Evolutionary conservation across 2,329 filamentous ascomycete genomes (phyloP).

Genomic region (Cladosporium sp.): DNA sequence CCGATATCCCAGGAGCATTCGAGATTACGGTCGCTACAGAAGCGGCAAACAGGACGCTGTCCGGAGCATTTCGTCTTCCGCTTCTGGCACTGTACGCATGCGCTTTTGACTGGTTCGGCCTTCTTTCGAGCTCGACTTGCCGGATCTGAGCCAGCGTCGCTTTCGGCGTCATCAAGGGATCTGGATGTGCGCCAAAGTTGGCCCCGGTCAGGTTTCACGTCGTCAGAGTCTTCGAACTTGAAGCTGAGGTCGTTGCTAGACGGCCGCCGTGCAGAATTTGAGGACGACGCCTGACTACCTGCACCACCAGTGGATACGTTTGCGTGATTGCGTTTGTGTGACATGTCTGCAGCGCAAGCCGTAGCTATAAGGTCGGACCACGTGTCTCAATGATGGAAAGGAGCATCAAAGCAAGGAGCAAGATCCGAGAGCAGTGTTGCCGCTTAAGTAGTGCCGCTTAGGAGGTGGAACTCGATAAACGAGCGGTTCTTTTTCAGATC

Average conservation of each 20-base stretch:
- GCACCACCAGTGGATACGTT: neutral
- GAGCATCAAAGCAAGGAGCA: neutral
- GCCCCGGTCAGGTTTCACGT: neutral
- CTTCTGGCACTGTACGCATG: slow-evolving; percentile 13
- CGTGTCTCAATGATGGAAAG: neutral
- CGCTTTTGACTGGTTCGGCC: slow-evolving; percentile 12
- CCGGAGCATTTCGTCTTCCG: slow-evolving; percentile 12
- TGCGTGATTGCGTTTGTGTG: neutral
- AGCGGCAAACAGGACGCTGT: slow-evolving; percentile 9
- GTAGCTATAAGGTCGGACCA: neutral
- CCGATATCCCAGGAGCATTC: slow-evolving; percentile 12
- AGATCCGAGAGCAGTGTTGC: neutral
- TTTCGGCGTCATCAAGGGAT: neutral
- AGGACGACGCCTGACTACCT: neutral
- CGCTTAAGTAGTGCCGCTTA: neutral
- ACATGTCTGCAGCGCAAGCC: neutral
- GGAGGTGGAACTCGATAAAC: neutral
- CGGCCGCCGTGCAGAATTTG: neutral
- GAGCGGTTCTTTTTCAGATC: neutral
- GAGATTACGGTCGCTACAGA: slow-evolving; percentile 7
- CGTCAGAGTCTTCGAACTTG: neutral
- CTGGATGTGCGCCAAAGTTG: neutral
- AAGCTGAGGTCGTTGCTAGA: neutral
- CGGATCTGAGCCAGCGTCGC: slow-evolving; percentile 7
- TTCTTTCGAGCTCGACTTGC: neutral